Base-by-base conservation (phyloP, 495 filamentous ascomycete species). In the Penicillium ochrochloron region DNA sequence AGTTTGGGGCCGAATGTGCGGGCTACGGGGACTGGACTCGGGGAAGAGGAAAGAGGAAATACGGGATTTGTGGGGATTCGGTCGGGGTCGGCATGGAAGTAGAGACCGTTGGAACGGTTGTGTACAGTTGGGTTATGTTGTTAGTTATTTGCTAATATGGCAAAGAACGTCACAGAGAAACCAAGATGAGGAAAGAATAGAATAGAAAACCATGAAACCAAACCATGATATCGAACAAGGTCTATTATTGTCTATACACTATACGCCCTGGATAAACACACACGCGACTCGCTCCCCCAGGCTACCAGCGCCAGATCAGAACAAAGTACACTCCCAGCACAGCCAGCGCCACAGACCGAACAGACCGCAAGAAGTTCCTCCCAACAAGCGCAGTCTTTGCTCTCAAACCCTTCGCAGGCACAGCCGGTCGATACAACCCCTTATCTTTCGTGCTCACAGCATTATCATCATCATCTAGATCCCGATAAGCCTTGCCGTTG, bases 241-340 rank as follows among this genome's bases (percentile, higher is more conserved):
- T 68, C 37, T 17, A 60, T 60, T 19, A 31, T 58, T 44, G 25
- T 69, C 59, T 69, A 59, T 66, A 54, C 42, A 63, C 46, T 63
- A 66, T 70, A 29, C 64, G 64, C 69, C 66, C 61, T 61, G 35
- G 68, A 69, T 27, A 12, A 46, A 56, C 23, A 27, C 2, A 33
- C 51, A 17, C 46, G 48, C 48, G 58, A 42, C 44, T 33, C 31
- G 31, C 1, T 52, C 41, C 41, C 10, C 51, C 51, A 54, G 61
- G 64, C 68, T 76, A 85, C 79, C 82, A 83, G 52, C 72, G 77
- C 79, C 79, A 85, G 35, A 84, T 74, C 66, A 88, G 73, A 68
- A 82, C 82, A 62, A 80, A 66, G 72, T 88, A 88, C 63, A 80
- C 78, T 9, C 60, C 61, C 52, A 85, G 55, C 27, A 83, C 85